A percentile compares a stretch with the other conserved stretches of the same genome.
Evolutionary conservation across 768 basidiomycete genomes (phyloP).

Genomic region (Mycena albidolilacea): DNA sequence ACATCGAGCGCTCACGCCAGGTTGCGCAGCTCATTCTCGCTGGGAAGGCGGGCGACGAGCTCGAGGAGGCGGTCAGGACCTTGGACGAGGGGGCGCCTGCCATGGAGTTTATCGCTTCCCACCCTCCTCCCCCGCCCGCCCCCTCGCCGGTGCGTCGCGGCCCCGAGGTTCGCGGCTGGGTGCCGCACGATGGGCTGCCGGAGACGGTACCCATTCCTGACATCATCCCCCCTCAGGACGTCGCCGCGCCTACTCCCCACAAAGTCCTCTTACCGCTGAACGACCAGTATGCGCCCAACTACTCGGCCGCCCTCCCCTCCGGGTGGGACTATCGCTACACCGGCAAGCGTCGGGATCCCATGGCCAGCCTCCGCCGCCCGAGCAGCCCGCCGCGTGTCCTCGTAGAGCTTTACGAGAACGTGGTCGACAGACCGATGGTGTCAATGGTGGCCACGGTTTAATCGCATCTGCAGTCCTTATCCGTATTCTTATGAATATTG

Average conservation of each 20-base stretch:
- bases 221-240: not conserved
- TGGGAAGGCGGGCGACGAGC: conserved; percentile 65
- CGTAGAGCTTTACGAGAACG: conserved; percentile 8
- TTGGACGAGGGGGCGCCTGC: conserved; percentile 44
- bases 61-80: conserved; percentile 59
- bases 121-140: not conserved
- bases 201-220: conserved; percentile 7
- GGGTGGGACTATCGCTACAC: not conserved
- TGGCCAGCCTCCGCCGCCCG: not conserved
- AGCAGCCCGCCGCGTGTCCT: not conserved
- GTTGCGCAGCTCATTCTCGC: conserved; percentile 66
- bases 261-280: not conserved
- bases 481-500: conserved; percentile 33
- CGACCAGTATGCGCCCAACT: conserved; percentile 1
- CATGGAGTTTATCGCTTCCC: conserved; percentile 14
- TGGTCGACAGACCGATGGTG: not conserved
- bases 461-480: not conserved
- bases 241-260: not conserved
- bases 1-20: conserved; percentile 63
- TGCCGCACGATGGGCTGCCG: conserved; percentile 8
- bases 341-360: not conserved
- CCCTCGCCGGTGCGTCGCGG: conserved; percentile 35
- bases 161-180: conserved; percentile 46
- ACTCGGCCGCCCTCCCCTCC: not conserved
- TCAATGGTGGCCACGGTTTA: not conserved